Evolutionary conservation across 2,329 filamentous ascomycete species (phyloP), one percentile per base, ranked within the genome.

Genomic region (Verticillium longisporum): DNA sequence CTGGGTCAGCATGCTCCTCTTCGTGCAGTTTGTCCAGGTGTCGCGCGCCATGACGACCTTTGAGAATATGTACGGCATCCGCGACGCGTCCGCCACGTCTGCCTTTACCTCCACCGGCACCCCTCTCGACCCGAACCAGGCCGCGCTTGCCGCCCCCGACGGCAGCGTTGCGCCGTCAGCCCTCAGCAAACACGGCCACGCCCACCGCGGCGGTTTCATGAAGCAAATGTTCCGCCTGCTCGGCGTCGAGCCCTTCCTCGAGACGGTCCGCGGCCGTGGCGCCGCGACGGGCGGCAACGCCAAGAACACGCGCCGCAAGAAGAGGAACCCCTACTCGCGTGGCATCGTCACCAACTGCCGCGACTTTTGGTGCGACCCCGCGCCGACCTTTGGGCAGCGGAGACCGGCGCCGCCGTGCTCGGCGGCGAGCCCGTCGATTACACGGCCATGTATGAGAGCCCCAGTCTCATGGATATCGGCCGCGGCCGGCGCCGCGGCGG

Each of bases 1-100:
- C 21, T 99, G 95, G 95, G 91, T 98, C 2, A 88, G 89, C n/a
- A 98, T 99, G 93, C 87, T 99, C 37, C 83, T 97, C 62, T 89
- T 92, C 65, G 96, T 98, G 5, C 96, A 99, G 72, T 87, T 97
- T 58, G 83, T 97, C 58, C 95, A 99, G 72, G 88, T 99, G 58
- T 90, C 92, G 0, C 88, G 92, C 63, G 96, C 93, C 61, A 89
- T 96, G 80, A 99, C 95, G 1, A 99, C 95, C 0, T 98, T 91
- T 75, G 95, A 99, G 75, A 96, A 93, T 74, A 98, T 99, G 93
- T 88, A 88, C 65, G 89, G 91, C 58, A 83, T 92, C 63, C 83
- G 87, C 61, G 82, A 89, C 64, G 72, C 71, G 36, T 85, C 87
- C 1, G 78, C 93, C 36, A 87, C 87, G 6, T 87, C 88, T 0